phyloP scores from a whole-genome alignment of 2,329 filamentous ascomycete genomes.

The Cytospora leucostoma region DNA sequence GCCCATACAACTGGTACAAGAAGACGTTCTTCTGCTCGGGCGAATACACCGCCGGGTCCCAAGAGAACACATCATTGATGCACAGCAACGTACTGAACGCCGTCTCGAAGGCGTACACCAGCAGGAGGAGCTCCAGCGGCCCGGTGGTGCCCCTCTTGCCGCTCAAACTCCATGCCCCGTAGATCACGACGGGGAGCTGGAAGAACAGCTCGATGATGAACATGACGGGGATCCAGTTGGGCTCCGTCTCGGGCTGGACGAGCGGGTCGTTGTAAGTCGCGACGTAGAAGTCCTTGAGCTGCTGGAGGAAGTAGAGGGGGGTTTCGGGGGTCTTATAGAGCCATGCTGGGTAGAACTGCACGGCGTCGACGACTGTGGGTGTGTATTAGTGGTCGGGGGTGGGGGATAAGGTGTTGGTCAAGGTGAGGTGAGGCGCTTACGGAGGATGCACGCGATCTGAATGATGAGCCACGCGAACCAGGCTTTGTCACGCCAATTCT shows the following conservation, averaged over 20 bases:
- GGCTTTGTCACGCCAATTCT: conserved; percentile 33
- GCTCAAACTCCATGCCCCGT: conserved; percentile 47
- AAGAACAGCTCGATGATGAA: conserved; percentile 52
- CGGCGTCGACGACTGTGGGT: conserved; percentile 53
- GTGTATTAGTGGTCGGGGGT: neutral
- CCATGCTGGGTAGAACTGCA: conserved; percentile 52
- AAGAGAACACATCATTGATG: conserved; percentile 51
- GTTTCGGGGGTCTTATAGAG: conserved; percentile 45
- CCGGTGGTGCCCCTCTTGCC: conserved; percentile 38
- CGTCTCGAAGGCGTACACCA: conserved; percentile 55
- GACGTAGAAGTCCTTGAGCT: conserved; percentile 50
- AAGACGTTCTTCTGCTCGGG: conserved; percentile 48
- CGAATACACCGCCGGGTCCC: conserved; percentile 50
- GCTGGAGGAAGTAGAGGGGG: conserved; percentile 51
- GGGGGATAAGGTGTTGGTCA: neutral
- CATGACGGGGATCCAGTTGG: conserved; percentile 55
- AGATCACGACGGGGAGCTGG: conserved; percentile 53
- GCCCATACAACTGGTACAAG: conserved; percentile 51
- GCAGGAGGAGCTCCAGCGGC: conserved; percentile 49
- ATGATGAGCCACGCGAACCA: conserved; percentile 40
- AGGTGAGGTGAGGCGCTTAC: conserved; percentile 30
- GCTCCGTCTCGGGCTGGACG: conserved; percentile 38
- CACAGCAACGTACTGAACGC: conserved; percentile 54
- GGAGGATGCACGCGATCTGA: conserved; percentile 36
- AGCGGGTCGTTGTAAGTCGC: conserved; percentile 55